Evolutionary conservation across 108 stramenopile species (phyloP), one percentile per base, ranked within the genome.

Genomic region (Conticribra weissflogii): DNA sequence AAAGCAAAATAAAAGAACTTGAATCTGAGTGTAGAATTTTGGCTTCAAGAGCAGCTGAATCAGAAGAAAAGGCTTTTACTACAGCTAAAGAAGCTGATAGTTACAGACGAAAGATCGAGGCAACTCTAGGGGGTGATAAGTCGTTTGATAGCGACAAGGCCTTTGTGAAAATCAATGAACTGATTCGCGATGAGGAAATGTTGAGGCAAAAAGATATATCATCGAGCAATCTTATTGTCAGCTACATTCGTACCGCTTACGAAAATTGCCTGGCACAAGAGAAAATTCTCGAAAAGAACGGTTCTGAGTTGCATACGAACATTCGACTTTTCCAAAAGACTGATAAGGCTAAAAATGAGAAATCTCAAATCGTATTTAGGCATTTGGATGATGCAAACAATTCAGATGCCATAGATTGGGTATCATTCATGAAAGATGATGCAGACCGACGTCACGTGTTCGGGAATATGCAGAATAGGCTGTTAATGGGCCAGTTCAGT

Each of bases 211-310:
- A 64, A 46, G n/a, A 54, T 57, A 27, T 36, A 16, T 15, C 47
- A 22, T 25, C 68, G 0, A 73, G 63, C 23, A 63, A 64, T 14
- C 66, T 73, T 1, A 24, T 80, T 15, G 32, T 72, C 33, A 64
- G 79, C 50, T 73, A 55, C 49, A 68, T 64, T 55, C 71, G 79
- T 52, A 36, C 66, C 3, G 58, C 61, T 0, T 80, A 73, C 36
- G 79, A 80, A 47, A 80, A 56, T 25, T 80, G 79, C 34, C 52
- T 80, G 0, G 33, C 16, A 3, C 79, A 80, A 68, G 79, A 80
- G 33, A 80, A 41, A 5, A 57, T 73, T 15, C 66, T 80, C 18
- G 44, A 25, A 27, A 56, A 63, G 4, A 58, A 80, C 48, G 56
- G 66, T 23, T 73, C 71, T 30, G 72, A 53, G 36, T 18, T 80